phyloP scores from a whole-genome alignment of 352 stramenopile genomes.

The Globisporangium orthogonon region DNA sequence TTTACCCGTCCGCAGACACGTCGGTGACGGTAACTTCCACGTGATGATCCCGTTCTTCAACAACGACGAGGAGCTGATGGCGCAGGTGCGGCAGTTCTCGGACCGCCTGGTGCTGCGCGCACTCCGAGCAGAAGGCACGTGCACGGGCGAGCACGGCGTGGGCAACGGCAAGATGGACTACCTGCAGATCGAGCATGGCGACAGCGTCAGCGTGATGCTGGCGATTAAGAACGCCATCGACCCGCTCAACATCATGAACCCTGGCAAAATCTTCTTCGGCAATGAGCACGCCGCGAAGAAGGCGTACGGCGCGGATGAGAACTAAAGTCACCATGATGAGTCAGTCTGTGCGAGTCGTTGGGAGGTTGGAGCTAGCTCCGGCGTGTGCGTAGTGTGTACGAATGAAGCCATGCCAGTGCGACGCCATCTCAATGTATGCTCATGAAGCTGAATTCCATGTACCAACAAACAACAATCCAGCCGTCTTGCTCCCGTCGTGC shows the following conservation, averaged over 20 bases:
- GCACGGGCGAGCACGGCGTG: constrained; percentile 97
- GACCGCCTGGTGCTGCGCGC: constrained; percentile 77
- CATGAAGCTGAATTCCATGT: no score
- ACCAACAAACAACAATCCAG: no score
- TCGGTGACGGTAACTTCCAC: constrained; percentile 98
- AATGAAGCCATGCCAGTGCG: no score
- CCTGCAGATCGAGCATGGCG: constrained; percentile 87
- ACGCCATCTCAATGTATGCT: no score
- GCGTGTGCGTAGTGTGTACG: no score
- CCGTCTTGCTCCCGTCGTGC: no score
- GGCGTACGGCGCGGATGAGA: constrained; percentile 4
- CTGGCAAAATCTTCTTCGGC: constrained; percentile 93
- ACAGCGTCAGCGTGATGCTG: constrained; percentile 91
- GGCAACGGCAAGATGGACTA: constrained; percentile 94
- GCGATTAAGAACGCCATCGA: constrained; percentile 94
- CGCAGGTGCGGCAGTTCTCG: constrained; percentile 87
- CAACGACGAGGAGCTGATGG: constrained; percentile 81
- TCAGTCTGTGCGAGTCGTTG: no score
- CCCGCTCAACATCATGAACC: constrained; percentile 96
- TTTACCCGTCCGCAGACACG: constrained; percentile 32
- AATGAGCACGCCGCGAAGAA: constrained; percentile 18
- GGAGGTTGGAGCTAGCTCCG: no score
- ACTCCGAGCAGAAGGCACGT: constrained; percentile 92
- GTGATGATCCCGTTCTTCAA: constrained; percentile 92
- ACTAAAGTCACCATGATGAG: background rate